Evolutionary conservation across 306 rosid genomes (phyloP).

Genomic region (Pterocarpus macrocarpus): DNA sequence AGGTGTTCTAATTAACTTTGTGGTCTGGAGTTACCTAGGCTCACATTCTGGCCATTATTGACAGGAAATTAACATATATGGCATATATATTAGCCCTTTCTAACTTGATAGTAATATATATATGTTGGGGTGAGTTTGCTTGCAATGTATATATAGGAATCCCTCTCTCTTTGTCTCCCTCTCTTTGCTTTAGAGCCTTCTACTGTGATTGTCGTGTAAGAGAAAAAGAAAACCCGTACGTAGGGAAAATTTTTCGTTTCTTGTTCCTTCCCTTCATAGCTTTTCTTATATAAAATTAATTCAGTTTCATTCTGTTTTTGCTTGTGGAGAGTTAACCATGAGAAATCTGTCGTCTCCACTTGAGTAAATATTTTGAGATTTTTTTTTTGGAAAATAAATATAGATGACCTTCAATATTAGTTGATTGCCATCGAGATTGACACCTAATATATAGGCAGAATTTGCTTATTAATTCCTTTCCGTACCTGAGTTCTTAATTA

Average conservation of each 20-base stretch:
- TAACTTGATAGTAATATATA: neutral
- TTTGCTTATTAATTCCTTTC: no score
- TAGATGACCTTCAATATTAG: neutral
- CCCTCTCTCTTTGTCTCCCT: neutral
- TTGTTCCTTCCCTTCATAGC: neutral
- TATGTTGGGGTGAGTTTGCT: neutral
- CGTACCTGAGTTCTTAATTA: neutral
- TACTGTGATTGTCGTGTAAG: neutral
- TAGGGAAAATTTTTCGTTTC: no score
- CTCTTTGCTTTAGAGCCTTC: neutral
- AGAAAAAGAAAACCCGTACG: no score
- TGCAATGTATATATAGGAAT: constrained; percentile 15
- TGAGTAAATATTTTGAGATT: neutral
- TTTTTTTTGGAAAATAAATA: neutral
- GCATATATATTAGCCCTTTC: neutral
- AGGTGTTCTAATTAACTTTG: constrained; percentile 35
- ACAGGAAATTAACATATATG: constrained; percentile 4
- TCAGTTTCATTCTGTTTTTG: neutral
- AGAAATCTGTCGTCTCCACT: neutral
- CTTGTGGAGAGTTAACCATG: neutral
- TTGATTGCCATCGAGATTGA: neutral
- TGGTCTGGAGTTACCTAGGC: neutral
- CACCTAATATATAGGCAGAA: no score
- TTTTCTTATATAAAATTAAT: neutral
- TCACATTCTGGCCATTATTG: neutral